These are phyloP conservation scores for Symmetrospora coprosmae DNA, from an alignment of 768 basidiomycete genomes.

Conservation along the genomic window DNA sequence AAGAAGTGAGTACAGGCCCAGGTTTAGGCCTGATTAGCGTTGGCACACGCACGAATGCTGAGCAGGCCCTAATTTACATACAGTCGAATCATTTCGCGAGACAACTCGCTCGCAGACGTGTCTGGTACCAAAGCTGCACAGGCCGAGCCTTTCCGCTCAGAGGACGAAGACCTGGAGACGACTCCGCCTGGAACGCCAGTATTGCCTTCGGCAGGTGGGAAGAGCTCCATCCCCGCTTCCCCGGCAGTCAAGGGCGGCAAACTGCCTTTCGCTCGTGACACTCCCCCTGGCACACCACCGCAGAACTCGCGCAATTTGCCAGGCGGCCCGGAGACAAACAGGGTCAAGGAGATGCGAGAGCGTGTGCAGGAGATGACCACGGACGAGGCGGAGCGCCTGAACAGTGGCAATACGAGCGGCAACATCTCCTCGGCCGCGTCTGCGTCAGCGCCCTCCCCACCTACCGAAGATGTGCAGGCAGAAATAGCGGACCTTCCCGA, in stretches of 20 bases:
- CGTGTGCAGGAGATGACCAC: constrained; percentile 21
- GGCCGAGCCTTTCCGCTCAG: background rate
- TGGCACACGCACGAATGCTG: background rate
- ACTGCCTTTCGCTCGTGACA: no score
- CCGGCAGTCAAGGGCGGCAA: background rate
- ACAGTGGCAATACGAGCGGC: background rate
- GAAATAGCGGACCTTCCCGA: constrained; percentile 6
- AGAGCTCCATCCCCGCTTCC: background rate
- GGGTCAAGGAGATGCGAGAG: constrained; percentile 17
- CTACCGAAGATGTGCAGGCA: background rate
- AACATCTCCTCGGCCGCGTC: background rate
- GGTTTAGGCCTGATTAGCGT: background rate
- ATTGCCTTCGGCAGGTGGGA: background rate
- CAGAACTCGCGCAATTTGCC: background rate
- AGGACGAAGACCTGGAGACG: background rate
- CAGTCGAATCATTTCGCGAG: constrained; percentile 18
- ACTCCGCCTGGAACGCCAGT: constrained; percentile 13
- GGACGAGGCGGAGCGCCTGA: background rate
- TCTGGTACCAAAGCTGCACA: background rate
- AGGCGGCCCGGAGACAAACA: background rate
- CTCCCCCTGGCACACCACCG: constrained; percentile 6
- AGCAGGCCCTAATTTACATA: background rate
- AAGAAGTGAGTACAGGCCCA: background rate
- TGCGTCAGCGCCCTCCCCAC: background rate
- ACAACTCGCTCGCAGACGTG: background rate